Percentiles rank a stretch among this genome's conserved stretches.
Evolutionary conservation across 2,329 filamentous ascomycete genomes (phyloP).

Genomic region (Neophaeococcomyces mojaviensis): DNA sequence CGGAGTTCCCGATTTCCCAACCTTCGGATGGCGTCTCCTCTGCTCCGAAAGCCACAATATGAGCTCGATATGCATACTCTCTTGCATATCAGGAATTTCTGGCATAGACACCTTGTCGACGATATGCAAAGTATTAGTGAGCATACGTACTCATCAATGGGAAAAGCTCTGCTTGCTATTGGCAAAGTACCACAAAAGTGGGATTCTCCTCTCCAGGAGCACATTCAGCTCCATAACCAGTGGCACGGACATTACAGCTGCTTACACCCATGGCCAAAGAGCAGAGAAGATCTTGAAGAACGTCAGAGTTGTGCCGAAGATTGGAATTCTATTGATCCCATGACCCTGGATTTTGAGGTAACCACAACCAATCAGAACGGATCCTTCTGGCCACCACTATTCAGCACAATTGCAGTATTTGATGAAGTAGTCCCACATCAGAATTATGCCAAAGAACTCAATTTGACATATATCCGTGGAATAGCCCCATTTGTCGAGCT

Average conservation of each 20-base stretch:
- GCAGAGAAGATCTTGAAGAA: conserved; percentile 21
- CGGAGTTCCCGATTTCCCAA: conserved; percentile 9
- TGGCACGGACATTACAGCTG: conserved; percentile 26
- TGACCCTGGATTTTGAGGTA: conserved; percentile 19
- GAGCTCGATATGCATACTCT: conserved; percentile 26
- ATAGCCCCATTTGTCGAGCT: conserved; percentile 18
- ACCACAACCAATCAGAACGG: conserved; percentile 10
- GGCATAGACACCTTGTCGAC: conserved; percentile 33
- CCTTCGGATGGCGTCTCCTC: neutral
- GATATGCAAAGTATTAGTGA: conserved; percentile 11
- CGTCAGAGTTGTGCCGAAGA: conserved; percentile 32
- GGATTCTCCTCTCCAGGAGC: conserved; percentile 14
- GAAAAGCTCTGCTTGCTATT: conserved; percentile 11
- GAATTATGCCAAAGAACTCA: neutral
- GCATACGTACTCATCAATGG: conserved; percentile 20
- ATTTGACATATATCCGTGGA: conserved; percentile 15
- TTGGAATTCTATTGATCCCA: conserved; percentile 18
- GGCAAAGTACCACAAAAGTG: conserved; percentile 16
- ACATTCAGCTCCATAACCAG: neutral
- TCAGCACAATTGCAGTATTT: conserved; percentile 18
- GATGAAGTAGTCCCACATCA: conserved; percentile 12
- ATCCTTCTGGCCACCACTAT: conserved; percentile 19
- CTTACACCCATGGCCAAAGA: conserved; percentile 29
- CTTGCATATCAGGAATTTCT: conserved; percentile 37
- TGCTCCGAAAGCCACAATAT: conserved; percentile 15